Conservation (phyloP, 1,284 basidiomycete species). For the Bondarzewia mesenterica region DNA sequence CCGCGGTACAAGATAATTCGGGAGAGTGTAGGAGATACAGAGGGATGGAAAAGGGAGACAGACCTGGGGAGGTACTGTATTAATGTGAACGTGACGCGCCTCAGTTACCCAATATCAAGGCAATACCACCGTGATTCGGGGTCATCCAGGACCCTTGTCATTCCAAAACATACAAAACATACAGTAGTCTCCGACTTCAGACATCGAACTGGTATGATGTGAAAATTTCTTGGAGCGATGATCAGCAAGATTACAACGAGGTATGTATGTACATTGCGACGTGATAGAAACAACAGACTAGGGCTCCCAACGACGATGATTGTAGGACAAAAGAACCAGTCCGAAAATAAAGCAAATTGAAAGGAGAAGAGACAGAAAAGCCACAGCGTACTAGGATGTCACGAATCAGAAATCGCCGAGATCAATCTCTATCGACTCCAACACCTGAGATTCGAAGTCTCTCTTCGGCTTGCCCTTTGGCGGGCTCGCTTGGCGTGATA, state of each 20-base stretch:
- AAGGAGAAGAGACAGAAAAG: background rate
- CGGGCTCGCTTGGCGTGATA: slow-evolving; percentile 15
- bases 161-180: too few relatives aligned
- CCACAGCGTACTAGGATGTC: background rate
- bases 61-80: too few relatives aligned
- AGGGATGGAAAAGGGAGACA: background rate
- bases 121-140: too few relatives aligned
- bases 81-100: too few relatives aligned
- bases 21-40: background rate
- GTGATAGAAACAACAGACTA: background rate
- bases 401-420: slow-evolving; percentile 61
- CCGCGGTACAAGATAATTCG: background rate
- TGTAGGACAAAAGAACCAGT: background rate
- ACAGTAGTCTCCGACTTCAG: too few relatives aligned
- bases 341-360: background rate
- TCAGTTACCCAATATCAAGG: too few relatives aligned
- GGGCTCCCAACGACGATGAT: background rate
- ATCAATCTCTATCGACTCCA: slow-evolving; percentile 67
- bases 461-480: slow-evolving; percentile 20
- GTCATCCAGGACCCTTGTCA: too few relatives aligned
- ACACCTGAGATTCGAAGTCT: slow-evolving; percentile 47
- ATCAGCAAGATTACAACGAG: background rate
- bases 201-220: too few relatives aligned
- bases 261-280: background rate
- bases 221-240: too few relatives aligned